Conservation (phyloP, 2,329 filamentous ascomycete species). For the Cytospora mali region DNA sequence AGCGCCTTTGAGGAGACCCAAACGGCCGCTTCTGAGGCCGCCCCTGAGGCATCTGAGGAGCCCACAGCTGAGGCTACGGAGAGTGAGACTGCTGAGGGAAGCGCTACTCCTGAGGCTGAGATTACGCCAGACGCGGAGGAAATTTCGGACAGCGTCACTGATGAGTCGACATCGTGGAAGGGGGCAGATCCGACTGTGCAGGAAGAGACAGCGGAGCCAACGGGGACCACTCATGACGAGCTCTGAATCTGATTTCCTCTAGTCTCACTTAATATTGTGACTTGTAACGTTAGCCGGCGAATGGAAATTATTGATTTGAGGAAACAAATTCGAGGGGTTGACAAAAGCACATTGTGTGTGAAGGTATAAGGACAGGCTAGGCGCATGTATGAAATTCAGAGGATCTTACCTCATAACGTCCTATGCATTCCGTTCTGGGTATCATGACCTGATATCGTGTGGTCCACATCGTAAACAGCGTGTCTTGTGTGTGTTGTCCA, state of each 20-base stretch:
- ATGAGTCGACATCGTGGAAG: slow-evolving; percentile 35
- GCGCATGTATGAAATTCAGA: not conserved
- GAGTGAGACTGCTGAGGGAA: slow-evolving; percentile 31
- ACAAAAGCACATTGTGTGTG: not conserved
- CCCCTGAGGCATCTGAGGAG: slow-evolving; percentile 37
- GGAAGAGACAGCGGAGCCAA: slow-evolving; percentile 22
- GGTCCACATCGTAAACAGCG: slow-evolving; percentile 16
- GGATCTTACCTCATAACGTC: slow-evolving; percentile 8
- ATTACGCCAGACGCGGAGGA: slow-evolving; percentile 24
- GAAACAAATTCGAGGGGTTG: not conserved
- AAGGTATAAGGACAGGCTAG: not conserved
- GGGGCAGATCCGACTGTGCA: slow-evolving; percentile 36
- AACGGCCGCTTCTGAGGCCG: not conserved
- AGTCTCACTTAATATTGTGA: not conserved
- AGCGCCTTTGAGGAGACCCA: slow-evolving; percentile 41
- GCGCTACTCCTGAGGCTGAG: slow-evolving; percentile 30
- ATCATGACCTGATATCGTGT: slow-evolving; percentile 14
- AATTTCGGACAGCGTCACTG: slow-evolving; percentile 22
- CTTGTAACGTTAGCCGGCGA: slow-evolving; percentile 24
- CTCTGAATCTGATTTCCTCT: slow-evolving; percentile 12
- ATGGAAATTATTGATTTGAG: slow-evolving; percentile 8
- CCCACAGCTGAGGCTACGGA: slow-evolving; percentile 34
- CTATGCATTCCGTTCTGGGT: slow-evolving; percentile 7
- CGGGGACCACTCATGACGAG: slow-evolving; percentile 24
- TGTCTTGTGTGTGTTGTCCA: slow-evolving; percentile 28